phyloP scores from a whole-genome alignment of 257 asterid species.

The Plantago ovata region DNA sequence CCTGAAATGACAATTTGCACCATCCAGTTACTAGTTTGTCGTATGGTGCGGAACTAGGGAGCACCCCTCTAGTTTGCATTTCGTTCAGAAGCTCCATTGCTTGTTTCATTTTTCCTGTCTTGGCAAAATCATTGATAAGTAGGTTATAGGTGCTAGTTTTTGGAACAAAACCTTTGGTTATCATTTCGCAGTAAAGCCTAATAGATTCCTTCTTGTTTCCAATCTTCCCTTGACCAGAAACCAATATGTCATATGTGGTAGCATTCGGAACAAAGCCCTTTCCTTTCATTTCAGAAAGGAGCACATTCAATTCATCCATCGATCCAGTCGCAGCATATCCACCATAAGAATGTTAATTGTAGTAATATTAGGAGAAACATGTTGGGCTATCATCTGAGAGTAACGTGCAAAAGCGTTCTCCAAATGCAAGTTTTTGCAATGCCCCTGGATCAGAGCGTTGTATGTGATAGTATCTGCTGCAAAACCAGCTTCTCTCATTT shows the following conservation, averaged over 20 bases:
- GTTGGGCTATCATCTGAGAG: slow-evolving; percentile 58
- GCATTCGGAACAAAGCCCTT: slow-evolving; percentile 54
- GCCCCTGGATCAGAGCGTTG: slow-evolving; percentile 79
- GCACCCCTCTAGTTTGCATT: slow-evolving; percentile 66
- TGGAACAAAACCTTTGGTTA: slow-evolving; percentile 75
- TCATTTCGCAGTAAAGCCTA: slow-evolving; percentile 84
- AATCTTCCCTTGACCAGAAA: slow-evolving; percentile 64
- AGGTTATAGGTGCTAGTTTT: slow-evolving; percentile 66
- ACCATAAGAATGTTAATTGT: slow-evolving; percentile 69
- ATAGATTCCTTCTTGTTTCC: slow-evolving; percentile 80
- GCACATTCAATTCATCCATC: slow-evolving; percentile 40
- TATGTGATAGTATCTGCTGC: slow-evolving; percentile 60
- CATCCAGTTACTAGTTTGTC: slow-evolving; percentile 79
- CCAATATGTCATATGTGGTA: slow-evolving; percentile 59
- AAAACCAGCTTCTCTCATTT: slow-evolving; percentile 66
- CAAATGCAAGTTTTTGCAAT: slow-evolving; percentile 57
- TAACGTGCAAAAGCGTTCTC: slow-evolving; percentile 53
- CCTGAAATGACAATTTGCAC: slow-evolving; percentile 59
- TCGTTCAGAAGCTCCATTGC: slow-evolving; percentile 84
- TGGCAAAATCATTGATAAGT: slow-evolving; percentile 69
- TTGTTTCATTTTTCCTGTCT: slow-evolving; percentile 79
- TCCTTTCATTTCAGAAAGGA: slow-evolving; percentile 60
- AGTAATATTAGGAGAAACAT: slow-evolving; percentile 58
- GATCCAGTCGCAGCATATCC: slow-evolving; percentile 51
- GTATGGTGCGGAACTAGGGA: slow-evolving; percentile 72